Percentiles rank a stretch among this genome's conserved stretches.
Conservation (phyloP, 148 eudicot species). For the Cornus kousa region DNA sequence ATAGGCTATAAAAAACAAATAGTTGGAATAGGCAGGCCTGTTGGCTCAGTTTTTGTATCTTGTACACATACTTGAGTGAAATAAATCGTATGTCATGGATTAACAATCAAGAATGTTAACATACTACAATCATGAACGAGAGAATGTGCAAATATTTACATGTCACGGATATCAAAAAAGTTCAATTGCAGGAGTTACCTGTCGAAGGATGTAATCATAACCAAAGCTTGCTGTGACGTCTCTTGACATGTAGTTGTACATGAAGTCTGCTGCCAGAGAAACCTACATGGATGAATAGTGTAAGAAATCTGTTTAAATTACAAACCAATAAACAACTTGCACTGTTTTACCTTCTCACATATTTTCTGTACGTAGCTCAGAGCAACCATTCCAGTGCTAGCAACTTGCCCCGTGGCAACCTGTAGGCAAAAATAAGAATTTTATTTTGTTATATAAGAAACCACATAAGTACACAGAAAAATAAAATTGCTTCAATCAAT, state of each 20-base stretch:
- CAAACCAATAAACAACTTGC: constrained; percentile 17
- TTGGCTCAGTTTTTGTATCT: not conserved
- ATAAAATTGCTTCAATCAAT: not conserved
- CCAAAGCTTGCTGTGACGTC: constrained; percentile 88
- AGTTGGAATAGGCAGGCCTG: not conserved
- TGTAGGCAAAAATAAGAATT: constrained; percentile 16
- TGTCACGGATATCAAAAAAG: not conserved
- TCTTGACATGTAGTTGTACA: constrained; percentile 80
- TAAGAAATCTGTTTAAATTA: not conserved
- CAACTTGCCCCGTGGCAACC: constrained; percentile 92
- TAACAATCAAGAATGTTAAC: not conserved
- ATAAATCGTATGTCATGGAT: not conserved
- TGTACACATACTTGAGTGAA: not conserved
- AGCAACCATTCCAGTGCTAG: constrained; percentile 87
- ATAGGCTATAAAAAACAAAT: not conserved
- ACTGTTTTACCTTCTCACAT: constrained; percentile 67
- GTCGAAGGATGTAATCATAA: constrained; percentile 87
- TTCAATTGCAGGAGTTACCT: constrained; percentile 37
- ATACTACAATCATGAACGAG: not conserved
- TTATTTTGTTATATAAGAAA: not conserved
- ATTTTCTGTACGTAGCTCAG: constrained; percentile 89
- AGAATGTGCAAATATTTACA: not conserved
- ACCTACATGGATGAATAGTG: constrained; percentile 15
- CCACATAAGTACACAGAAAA: not conserved
- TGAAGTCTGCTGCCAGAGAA: constrained; percentile 85